Percentiles rank a stretch among this genome's conserved stretches.
Evolutionary conservation across 1,284 basidiomycete species (phyloP).

Genomic region (Sporisorium exsertum): DNA sequence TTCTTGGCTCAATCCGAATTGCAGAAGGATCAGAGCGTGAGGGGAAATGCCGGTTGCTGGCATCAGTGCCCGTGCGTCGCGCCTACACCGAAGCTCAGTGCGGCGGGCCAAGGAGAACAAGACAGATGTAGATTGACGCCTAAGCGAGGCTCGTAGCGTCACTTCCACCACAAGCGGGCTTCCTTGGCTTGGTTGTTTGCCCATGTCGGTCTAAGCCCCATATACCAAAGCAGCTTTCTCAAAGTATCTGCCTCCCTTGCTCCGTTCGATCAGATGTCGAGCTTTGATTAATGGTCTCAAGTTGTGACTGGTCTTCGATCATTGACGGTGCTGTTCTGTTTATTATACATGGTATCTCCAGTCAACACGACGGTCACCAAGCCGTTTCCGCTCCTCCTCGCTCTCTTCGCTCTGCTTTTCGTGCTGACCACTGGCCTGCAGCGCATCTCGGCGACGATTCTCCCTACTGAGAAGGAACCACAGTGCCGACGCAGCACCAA

Average conservation of each 20-base stretch:
- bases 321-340: background rate
- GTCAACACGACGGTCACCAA: conserved; percentile 38
- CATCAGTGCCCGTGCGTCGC: background rate
- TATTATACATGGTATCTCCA: conserved; percentile 43
- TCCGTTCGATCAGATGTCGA: background rate
- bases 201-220: background rate
- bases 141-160: conserved; percentile 42
- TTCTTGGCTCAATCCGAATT: no score
- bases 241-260: background rate
- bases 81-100: background rate
- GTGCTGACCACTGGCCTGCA: conserved; percentile 5
- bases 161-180: background rate
- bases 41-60: background rate
- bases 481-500: conserved; percentile 72
- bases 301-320: background rate
- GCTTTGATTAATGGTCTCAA: no score
- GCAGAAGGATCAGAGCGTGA: background rate
- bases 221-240: background rate
- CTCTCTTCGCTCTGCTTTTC: conserved; percentile 1
- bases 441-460: conserved; percentile 70
- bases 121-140: background rate
- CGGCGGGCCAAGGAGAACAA: conserved; percentile 2
- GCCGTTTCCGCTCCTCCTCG: conserved; percentile 18
- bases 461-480: conserved; percentile 74
- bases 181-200: background rate